These are phyloP conservation scores for Macaranga tanarius DNA, from an alignment of 441 rosid genomes.

Conservation along the genomic window DNA sequence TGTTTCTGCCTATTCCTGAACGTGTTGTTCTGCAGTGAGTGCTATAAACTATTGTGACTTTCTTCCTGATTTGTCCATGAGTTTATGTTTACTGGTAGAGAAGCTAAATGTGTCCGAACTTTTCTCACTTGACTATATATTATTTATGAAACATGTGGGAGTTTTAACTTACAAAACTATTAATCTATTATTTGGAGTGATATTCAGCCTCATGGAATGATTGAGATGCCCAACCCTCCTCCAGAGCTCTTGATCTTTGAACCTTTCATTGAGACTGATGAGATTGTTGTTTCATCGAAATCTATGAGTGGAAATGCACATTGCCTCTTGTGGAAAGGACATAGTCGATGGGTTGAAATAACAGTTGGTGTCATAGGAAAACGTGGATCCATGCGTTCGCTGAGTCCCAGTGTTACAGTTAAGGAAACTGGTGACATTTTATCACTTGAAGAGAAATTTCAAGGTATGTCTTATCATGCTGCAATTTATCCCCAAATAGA, in stretches of 20 bases:
- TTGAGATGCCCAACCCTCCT: constrained; percentile 94
- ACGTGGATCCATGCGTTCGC: constrained; percentile 72
- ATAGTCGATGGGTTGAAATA: constrained; percentile 80
- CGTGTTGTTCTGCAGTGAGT: not conserved
- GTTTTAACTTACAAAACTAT: constrained; percentile 2
- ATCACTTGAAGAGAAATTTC: constrained; percentile 97
- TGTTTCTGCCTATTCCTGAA: not conserved
- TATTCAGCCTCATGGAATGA: constrained; percentile 78
- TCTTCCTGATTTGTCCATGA: not conserved
- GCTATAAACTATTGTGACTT: not conserved
- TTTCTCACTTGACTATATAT: not conserved
- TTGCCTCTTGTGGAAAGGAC: constrained; percentile 69
- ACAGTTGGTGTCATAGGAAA: constrained; percentile 88
- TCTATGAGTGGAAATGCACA: constrained; percentile 35
- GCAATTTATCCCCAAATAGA: not conserved
- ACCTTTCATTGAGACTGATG: constrained; percentile 93
- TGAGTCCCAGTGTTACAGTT: constrained; percentile 87
- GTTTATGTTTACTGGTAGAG: not conserved
- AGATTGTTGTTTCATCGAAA: constrained; percentile 65
- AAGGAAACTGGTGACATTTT: constrained; percentile 91
- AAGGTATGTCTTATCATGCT: constrained; percentile 46
- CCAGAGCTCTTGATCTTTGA: constrained; percentile 82
- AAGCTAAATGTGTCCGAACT: not conserved
- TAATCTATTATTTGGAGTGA: constrained; percentile 21
- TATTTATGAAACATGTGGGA: not conserved